Conservation (phyloP, 2,329 filamentous ascomycete species). For the Albifimbria verrucaria region DNA sequence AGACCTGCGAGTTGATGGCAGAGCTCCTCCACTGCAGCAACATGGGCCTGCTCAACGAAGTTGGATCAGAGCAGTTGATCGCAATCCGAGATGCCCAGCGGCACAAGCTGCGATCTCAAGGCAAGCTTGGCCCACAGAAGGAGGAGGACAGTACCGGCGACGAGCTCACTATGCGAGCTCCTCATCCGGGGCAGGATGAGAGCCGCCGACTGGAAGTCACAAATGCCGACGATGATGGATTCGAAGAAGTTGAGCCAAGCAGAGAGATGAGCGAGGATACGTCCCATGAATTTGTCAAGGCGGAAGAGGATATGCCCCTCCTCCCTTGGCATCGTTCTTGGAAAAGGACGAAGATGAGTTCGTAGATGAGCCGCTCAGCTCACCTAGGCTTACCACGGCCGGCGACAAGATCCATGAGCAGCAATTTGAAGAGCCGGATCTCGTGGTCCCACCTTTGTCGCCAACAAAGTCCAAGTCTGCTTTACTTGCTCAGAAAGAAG, state of each 20-base stretch:
- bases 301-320: constrained; percentile 47
- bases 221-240: constrained; percentile 83
- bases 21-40: constrained; percentile 97
- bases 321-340: constrained; percentile 25
- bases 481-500: constrained; percentile 7
- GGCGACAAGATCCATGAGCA: constrained; percentile 52
- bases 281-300: constrained; percentile 65
- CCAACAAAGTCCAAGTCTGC: constrained; percentile 37
- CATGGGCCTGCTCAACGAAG: constrained; percentile 92
- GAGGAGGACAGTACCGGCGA: constrained; percentile 46
- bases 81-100: constrained; percentile 75
- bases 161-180: constrained; percentile 57
- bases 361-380: constrained; percentile 73
- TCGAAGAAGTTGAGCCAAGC: constrained; percentile 77
- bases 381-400: constrained; percentile 60
- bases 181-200: constrained; percentile 51
- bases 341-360: constrained; percentile 68
- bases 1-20: constrained; percentile 98
- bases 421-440: constrained; percentile 52
- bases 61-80: constrained; percentile 85
- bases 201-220: constrained; percentile 73
- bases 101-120: constrained; percentile 73
- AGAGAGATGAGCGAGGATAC: constrained; percentile 71
- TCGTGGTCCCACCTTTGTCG: constrained; percentile 56
- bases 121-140: constrained; percentile 54